phyloP scores from a whole-genome alignment of 129 eudicot species.

The Centrapalus pauciflorus region DNA sequence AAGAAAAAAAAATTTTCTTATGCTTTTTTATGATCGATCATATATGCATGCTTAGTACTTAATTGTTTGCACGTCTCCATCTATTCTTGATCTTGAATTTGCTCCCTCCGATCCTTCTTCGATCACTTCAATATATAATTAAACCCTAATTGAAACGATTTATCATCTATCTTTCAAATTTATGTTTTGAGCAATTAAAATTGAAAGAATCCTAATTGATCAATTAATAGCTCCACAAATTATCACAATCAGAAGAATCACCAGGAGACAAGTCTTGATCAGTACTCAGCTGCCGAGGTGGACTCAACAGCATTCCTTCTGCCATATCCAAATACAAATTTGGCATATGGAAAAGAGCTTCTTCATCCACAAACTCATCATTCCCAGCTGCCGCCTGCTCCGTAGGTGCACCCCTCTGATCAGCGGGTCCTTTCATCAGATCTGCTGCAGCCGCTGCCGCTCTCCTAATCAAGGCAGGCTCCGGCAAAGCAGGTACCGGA shows the following conservation, averaged over 20 bases:
- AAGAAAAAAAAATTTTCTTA: no score
- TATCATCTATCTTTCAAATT: no score
- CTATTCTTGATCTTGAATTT: no score
- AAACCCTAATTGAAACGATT: no score
- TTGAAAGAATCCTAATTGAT: background rate
- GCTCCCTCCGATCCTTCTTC: background rate
- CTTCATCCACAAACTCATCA: conserved; percentile 43
- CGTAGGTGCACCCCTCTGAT: background rate
- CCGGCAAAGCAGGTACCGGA: conserved; percentile 18
- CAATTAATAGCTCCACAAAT: conserved; percentile 48
- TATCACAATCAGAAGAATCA: conserved; percentile 35
- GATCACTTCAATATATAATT: background rate
- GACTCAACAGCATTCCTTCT: conserved; percentile 55
- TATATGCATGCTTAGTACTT: conserved; percentile 15
- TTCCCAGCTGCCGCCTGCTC: background rate
- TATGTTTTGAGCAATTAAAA: no score
- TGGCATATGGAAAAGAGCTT: conserved; percentile 40
- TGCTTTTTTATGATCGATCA: conserved; percentile 10
- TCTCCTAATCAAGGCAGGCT: conserved; percentile 26
- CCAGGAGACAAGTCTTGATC: conserved; percentile 24
- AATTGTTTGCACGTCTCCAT: conserved; percentile 2
- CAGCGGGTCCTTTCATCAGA: conserved; percentile 1
- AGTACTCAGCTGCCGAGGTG: conserved; percentile 27
- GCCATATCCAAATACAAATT: conserved; percentile 52
- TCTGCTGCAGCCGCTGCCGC: conserved; percentile 41